These are phyloP conservation scores for Hermanozyma aechmeae DNA, from an alignment of 805 yeast genomes.

Conservation along the genomic window DNA sequence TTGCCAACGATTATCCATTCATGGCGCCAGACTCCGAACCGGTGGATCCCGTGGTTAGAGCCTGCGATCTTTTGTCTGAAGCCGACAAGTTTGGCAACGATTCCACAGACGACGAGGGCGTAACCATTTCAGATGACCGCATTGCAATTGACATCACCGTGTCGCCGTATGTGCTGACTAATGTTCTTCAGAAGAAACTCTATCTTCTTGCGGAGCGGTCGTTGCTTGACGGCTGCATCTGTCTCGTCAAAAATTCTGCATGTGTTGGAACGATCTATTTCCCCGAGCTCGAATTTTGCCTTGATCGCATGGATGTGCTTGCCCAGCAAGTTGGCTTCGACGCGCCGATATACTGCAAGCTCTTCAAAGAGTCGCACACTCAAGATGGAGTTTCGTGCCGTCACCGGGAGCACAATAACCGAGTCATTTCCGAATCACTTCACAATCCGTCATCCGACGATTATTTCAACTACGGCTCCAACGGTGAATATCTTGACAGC, in stretches of 20 bases:
- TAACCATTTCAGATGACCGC: no score
- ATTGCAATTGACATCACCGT: slow-evolving; percentile 33
- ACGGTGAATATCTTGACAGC: slow-evolving; percentile 2
- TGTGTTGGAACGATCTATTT: slow-evolving; percentile 40
- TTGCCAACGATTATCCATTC: slow-evolving; percentile 44
- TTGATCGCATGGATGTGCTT: no score
- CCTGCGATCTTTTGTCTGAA: slow-evolving; percentile 26
- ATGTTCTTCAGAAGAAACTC: slow-evolving; percentile 25
- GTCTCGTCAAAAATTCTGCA: slow-evolving; percentile 27
- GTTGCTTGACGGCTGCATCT: slow-evolving; percentile 44
- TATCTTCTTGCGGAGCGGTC: slow-evolving; percentile 28
- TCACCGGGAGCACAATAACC: no score
- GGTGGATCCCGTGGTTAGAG: slow-evolving; percentile 18
- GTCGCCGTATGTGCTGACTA: slow-evolving; percentile 23
- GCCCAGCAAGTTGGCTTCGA: no score
- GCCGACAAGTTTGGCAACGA: slow-evolving; percentile 10
- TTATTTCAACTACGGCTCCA: slow-evolving; percentile 17
- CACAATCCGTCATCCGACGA: no score
- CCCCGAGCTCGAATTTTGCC: slow-evolving; percentile 42
- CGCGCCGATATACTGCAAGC: no score
- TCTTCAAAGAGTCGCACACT: no score
- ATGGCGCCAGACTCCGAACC: slow-evolving; percentile 34
- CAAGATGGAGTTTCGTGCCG: no score
- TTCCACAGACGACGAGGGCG: neutral
- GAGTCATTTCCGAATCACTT: no score